These are phyloP conservation scores for Phytophthora sojae DNA, from an alignment of 352 stramenopile species.

Conservation along the genomic window DNA sequence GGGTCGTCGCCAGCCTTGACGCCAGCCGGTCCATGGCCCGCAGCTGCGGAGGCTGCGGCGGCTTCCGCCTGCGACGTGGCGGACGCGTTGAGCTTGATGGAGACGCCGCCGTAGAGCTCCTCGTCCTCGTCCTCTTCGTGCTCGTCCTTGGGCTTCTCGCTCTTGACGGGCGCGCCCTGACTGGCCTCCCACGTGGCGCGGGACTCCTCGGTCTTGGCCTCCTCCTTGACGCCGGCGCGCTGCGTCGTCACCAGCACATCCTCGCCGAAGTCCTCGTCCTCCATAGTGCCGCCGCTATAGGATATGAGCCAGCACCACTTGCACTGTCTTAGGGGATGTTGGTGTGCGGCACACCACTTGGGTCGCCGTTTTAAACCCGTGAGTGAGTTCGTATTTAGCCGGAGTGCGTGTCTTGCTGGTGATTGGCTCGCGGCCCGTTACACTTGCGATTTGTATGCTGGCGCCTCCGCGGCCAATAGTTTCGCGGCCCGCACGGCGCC, in stretches of 20 bases:
- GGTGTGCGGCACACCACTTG: conserved; percentile 1
- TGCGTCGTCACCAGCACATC: conserved; percentile 70
- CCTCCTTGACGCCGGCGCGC: conserved; percentile 33
- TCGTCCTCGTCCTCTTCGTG: conserved; percentile 77
- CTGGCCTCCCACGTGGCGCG: conserved; percentile 35
- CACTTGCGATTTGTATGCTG: conserved; percentile 77
- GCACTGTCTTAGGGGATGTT: background rate
- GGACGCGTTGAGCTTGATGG: conserved; percentile 69
- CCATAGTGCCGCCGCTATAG: conserved; percentile 11
- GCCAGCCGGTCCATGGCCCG: background rate
- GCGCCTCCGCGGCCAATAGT: conserved; percentile 85
- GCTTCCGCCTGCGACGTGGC: conserved; percentile 36
- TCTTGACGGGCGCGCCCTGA: conserved; percentile 4
- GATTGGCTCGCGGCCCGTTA: conserved; percentile 41
- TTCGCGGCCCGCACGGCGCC: conserved; percentile 40
- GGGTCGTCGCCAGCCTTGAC: conserved; percentile 22
- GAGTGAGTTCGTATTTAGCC: conserved; percentile 13
- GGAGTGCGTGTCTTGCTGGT: conserved; percentile 6
- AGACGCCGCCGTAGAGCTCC: conserved; percentile 81
- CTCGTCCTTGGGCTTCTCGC: conserved; percentile 23
- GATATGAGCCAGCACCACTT: background rate
- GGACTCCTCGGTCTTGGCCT: conserved; percentile 38
- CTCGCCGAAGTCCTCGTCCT: conserved; percentile 87
- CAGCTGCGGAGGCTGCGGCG: conserved; percentile 15
- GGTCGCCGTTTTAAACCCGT: background rate